Evolutionary conservation across 2,329 filamentous ascomycete species (phyloP).

Genomic region (Dendrostoma leiphaemia): DNA sequence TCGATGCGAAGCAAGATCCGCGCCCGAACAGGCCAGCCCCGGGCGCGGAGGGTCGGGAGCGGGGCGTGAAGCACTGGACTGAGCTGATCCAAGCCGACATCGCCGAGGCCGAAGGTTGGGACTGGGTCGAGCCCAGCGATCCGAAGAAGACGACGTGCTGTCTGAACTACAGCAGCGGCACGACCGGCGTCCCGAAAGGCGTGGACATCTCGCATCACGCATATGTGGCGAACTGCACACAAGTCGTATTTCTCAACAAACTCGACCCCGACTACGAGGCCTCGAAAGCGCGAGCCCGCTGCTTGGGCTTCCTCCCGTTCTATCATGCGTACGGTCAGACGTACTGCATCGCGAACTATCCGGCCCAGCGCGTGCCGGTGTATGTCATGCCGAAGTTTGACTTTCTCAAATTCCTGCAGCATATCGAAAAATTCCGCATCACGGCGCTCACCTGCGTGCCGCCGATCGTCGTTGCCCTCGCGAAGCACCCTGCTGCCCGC

Average conservation of each 20-base stretch:
- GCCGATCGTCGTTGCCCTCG: constrained; percentile 70
- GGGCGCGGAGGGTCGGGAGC: constrained; percentile 21
- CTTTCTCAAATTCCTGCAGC: constrained; percentile 67
- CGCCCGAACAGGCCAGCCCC: constrained; percentile 22
- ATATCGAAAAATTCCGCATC: constrained; percentile 67
- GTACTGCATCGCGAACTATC: constrained; percentile 60
- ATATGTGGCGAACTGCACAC: constrained; percentile 68
- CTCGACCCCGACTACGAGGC: constrained; percentile 48
- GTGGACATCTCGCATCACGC: constrained; percentile 79
- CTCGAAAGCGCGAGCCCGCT: constrained; percentile 35
- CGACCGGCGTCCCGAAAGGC: constrained; percentile 80
- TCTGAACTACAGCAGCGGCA: constrained; percentile 78
- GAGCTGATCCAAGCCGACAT: constrained; percentile 50
- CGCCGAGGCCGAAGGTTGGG: constrained; percentile 53
- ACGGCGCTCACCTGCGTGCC: constrained; percentile 68
- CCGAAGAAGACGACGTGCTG: constrained; percentile 57
- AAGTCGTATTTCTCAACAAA: constrained; percentile 49
- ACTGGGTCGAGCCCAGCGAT: constrained; percentile 58
- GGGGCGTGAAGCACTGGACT: constrained; percentile 61
- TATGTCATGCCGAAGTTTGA: constrained; percentile 81
- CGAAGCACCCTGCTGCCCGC: constrained; percentile 65
- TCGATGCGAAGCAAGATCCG: constrained; percentile 53
- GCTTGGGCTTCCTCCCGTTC: constrained; percentile 72
- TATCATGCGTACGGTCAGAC: constrained; percentile 75
- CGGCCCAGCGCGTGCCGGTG: constrained; percentile 58